phyloP scores from a whole-genome alignment of 108 stramenopile genomes.

The Stephanodiscus minutulus region DNA sequence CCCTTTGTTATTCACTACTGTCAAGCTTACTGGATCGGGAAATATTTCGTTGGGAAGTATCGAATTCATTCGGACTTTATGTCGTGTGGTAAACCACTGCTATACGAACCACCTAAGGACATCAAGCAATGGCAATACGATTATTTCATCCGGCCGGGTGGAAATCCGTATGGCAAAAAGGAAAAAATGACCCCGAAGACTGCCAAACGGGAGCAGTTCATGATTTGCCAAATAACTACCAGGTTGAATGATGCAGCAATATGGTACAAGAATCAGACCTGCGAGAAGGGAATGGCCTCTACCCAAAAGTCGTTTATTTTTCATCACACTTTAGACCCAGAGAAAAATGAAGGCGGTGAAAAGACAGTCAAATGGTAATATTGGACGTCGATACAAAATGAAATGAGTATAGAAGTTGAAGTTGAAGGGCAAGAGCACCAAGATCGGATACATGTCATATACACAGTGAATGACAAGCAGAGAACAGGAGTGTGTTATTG shows the following conservation, averaged over 20 bases:
- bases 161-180: constrained; percentile 38
- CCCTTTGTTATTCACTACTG: constrained; percentile 64
- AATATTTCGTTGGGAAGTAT: constrained; percentile 78
- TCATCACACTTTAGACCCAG: constrained; percentile 50
- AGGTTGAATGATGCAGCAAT: constrained; percentile 75
- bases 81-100: constrained; percentile 65
- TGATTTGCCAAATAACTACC: constrained; percentile 68
- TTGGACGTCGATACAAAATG: not conserved
- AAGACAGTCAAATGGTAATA: constrained; percentile 36
- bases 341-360: constrained; percentile 45
- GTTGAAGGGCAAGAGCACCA: too few relatives aligned
- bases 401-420: too few relatives aligned
- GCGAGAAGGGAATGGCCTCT: constrained; percentile 60
- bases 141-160: constrained; percentile 52
- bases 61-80: constrained; percentile 69
- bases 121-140: constrained; percentile 50
- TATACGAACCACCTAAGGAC: constrained; percentile 67
- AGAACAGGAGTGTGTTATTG: too few relatives aligned
- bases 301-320: constrained; percentile 68
- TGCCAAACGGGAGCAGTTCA: constrained; percentile 63
- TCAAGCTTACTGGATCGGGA: constrained; percentile 59
- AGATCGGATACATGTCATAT: too few relatives aligned
- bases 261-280: constrained; percentile 75
- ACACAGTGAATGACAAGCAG: too few relatives aligned
- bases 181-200: constrained; percentile 38